Evolutionary conservation across 495 filamentous ascomycete species (phyloP), one percentile per base, ranked within the genome.

Genomic region (Neurospora sp.): DNA sequence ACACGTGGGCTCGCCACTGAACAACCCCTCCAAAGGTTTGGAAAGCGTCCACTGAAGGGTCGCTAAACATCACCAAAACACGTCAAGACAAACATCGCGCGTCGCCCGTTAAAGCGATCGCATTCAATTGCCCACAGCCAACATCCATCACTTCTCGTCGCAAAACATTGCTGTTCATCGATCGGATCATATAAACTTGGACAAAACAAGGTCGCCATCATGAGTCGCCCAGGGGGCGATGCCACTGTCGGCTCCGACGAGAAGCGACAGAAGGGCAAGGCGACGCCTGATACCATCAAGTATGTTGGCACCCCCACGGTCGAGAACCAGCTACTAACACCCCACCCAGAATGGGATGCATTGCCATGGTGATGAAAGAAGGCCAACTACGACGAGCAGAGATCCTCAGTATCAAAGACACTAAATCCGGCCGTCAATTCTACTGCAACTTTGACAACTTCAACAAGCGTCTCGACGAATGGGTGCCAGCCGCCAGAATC

Each of bases 391-490:
- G 96, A 70, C 94, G 93, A 83, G 96, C 96, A 70, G 96, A 98
- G 81, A 98, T 99, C 72, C 82, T 99, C 14, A 93, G 92, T 37
- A 95, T 98, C 59, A 88, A 90, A 76, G 91, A 92, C 69, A 90
- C 92, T 8, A 95, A 96, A 76, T 93, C 92, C 75, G 89, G 92
- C 5, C 90, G 91, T 69, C 90, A 91, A 71, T 97, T 94, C 79
- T 98, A 97, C 79, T 95, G 97, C 76, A 97, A 99, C 81, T 99
- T 98, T 82, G 93, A 97, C 73, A 96, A 98, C 75, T 99, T 97
- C 89, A 99, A 99, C 84, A 99, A 99, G 79, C 96, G 96, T 84
- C 87, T 99, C 20, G 96, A 99, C 81, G 95, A 99, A 87, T 98
- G 96, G 96, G 88, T 98, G 53, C 85, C 90, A 1, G 88, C 91